Conservation (phyloP, 768 basidiomycete species). For the Boletus tomentosulus region DNA sequence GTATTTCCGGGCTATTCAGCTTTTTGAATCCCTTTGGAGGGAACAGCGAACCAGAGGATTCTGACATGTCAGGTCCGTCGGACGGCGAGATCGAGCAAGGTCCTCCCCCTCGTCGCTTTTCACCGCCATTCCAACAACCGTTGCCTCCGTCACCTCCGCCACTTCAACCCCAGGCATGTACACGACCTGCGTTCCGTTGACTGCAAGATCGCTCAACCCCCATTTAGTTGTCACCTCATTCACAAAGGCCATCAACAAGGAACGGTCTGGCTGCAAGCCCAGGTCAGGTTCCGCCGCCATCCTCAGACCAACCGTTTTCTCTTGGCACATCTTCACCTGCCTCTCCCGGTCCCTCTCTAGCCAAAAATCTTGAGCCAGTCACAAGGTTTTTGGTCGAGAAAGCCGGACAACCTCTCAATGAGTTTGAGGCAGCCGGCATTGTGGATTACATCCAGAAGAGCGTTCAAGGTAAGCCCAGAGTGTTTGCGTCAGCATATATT, state of each 20-base stretch:
- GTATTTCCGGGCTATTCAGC: constrained; percentile 45
- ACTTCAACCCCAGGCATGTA: constrained; percentile 27
- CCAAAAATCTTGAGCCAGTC: constrained; percentile 46
- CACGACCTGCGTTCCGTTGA: constrained; percentile 12
- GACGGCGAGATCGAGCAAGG: constrained; percentile 28
- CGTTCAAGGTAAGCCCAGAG: constrained; percentile 38
- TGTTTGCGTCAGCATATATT: constrained; percentile 9
- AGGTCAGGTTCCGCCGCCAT: constrained; percentile 9
- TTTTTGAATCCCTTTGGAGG: constrained; percentile 47
- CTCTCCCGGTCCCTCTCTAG: constrained; percentile 26
- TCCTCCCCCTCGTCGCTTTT: constrained; percentile 22
- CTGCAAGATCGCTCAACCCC: constrained; percentile 21
- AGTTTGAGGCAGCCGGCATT: constrained; percentile 52
- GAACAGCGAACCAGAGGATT: constrained; percentile 19
- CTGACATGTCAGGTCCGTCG: constrained; percentile 15
- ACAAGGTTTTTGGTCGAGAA: constrained; percentile 46
- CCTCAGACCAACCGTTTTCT: constrained; percentile 17
- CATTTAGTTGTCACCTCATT: constrained; percentile 22
- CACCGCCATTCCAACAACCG: constrained; percentile 21
- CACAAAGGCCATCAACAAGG: constrained; percentile 13
- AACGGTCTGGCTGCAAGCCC: constrained; percentile 13
- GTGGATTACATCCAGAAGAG: constrained; percentile 51
- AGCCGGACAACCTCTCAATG: constrained; percentile 44
- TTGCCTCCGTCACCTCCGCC: constrained; percentile 19
- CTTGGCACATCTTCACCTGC: constrained; percentile 13